Base-by-base conservation (phyloP, 441 rosid species). In the Dalechampia spathulata region DNA sequence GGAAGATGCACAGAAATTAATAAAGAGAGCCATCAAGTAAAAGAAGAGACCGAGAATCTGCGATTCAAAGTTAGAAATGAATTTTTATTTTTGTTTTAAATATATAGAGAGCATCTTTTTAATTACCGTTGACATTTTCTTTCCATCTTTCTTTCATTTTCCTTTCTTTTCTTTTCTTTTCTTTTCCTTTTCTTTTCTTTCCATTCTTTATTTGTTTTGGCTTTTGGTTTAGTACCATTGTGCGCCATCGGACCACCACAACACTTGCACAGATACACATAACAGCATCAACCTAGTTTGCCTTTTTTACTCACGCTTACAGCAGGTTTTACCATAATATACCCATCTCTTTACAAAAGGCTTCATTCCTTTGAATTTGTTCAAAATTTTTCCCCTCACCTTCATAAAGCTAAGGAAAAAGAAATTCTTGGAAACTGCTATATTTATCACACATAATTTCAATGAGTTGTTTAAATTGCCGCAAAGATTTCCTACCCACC, bases 71-170 rank as follows among this genome's bases (percentile, higher is more conserved):
- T 53, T 30, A 8, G 4, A 30, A 30, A 30, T 3, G 34, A 30
- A 30, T 30, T 30, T n/a, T n/a, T n/a, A n/a, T n/a, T n/a, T n/a
- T 4, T 30, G 34, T 3, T 74, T 62, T 46, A 70, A 63, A 59
- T 76, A 60, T 60, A 4, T 27, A 54, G 45, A 2, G 25, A 68
- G 72, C 68, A 52, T 67, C 71, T 56, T 55, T 67, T 66, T 52
- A 62, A 51, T 26, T 28, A 69, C 75, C 82, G 86, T 83, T 80
- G 86, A 83, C 90, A 72, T 74, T 70, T 70, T 45, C 17, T 53
- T 43, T 49, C 40, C 44, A 13, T 20, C 37, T 21, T 49, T 14
- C 36, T 25, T 9, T 1, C 48, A 41, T 56, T 50, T 12, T 27
- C 26, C 26, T 17, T 12, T 44, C 20, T 53, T 59, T 19, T 46